phyloP scores from a whole-genome alignment of 768 basidiomycete species.

The Pholiota molesta region DNA sequence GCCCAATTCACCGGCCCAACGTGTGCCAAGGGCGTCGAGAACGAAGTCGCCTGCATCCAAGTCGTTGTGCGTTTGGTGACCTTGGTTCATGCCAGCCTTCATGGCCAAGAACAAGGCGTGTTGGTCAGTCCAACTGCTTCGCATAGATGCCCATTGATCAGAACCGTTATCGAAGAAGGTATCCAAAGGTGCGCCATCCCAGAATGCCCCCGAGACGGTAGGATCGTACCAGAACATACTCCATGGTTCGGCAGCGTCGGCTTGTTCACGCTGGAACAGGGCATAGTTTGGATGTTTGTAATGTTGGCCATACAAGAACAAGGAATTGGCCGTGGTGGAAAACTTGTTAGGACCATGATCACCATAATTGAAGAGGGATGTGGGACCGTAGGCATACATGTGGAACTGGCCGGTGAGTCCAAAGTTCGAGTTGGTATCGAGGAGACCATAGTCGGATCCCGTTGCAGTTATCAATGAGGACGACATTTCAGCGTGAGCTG shows the following conservation, averaged over 20 bases:
- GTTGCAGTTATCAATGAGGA: constrained; percentile 84
- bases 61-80: constrained; percentile 94
- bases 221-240: constrained; percentile 95
- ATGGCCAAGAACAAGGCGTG: constrained; percentile 84
- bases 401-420: constrained; percentile 81
- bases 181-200: constrained; percentile 85
- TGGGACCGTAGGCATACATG: constrained; percentile 85
- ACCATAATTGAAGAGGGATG: constrained; percentile 82
- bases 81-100: constrained; percentile 80
- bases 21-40: constrained; percentile 87
- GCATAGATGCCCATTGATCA: constrained; percentile 90
- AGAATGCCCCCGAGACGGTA: constrained; percentile 82
- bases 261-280: constrained; percentile 90
- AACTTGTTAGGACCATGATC: constrained; percentile 96
- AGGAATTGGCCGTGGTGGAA: constrained; percentile 87
- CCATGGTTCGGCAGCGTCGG: constrained; percentile 82
- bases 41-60: constrained; percentile 96
- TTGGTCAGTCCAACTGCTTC: constrained; percentile 90
- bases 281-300: constrained; percentile 75
- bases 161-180: constrained; percentile 70
- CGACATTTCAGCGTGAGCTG: constrained; percentile 87
- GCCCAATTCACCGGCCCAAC: constrained; percentile 96
- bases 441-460: constrained; percentile 78
- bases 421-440: constrained; percentile 71
- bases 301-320: constrained; percentile 75